Percentiles rank a stretch among this genome's conserved stretches.
phyloP scores from a whole-genome alignment of 2,329 filamentous ascomycete genomes.

The Sporothrix brunneoviolacea region DNA sequence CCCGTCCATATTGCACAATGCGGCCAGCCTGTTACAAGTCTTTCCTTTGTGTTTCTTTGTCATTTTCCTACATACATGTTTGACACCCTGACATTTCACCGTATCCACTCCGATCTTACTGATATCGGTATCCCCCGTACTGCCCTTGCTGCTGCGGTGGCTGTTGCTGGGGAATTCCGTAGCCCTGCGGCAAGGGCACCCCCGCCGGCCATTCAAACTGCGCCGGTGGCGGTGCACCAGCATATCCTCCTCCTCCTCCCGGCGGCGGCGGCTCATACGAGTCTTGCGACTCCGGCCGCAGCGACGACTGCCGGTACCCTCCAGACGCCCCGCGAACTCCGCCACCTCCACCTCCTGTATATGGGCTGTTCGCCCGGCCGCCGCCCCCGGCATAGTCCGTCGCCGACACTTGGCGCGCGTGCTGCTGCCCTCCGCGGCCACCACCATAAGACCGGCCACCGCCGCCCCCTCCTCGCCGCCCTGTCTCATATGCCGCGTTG shows the following conservation, averaged over 20 bases:
- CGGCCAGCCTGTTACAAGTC: too few relatives aligned
- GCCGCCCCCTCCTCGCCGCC: slow-evolving; percentile 5
- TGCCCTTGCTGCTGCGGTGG: slow-evolving; percentile 8
- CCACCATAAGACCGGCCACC: slow-evolving; percentile 9
- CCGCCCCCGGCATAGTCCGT: slow-evolving; percentile 21
- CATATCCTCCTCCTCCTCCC: background rate
- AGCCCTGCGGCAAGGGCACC: background rate
- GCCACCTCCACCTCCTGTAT: slow-evolving; percentile 23
- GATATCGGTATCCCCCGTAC: slow-evolving; percentile 15
- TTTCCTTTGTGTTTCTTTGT: too few relatives aligned
- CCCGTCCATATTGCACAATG: too few relatives aligned
- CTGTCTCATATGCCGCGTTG: slow-evolving; percentile 41
- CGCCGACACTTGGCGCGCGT: slow-evolving; percentile 37
- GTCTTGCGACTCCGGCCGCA: slow-evolving; percentile 42
- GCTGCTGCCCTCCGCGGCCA: slow-evolving; percentile 16
- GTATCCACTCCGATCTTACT: background rate
- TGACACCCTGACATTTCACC: too few relatives aligned
- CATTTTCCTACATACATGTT: too few relatives aligned
- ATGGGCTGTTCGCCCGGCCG: slow-evolving; percentile 45
- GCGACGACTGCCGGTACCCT: slow-evolving; percentile 46
- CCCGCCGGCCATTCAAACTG: background rate
- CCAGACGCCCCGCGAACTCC: slow-evolving; percentile 27
- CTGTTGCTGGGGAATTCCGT: background rate
- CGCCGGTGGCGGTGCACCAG: slow-evolving; percentile 19
- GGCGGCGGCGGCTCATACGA: slow-evolving; percentile 36